Evolutionary conservation across 805 yeast genomes (phyloP).

Genomic region (Wickerhamomyces rabaulensis): DNA sequence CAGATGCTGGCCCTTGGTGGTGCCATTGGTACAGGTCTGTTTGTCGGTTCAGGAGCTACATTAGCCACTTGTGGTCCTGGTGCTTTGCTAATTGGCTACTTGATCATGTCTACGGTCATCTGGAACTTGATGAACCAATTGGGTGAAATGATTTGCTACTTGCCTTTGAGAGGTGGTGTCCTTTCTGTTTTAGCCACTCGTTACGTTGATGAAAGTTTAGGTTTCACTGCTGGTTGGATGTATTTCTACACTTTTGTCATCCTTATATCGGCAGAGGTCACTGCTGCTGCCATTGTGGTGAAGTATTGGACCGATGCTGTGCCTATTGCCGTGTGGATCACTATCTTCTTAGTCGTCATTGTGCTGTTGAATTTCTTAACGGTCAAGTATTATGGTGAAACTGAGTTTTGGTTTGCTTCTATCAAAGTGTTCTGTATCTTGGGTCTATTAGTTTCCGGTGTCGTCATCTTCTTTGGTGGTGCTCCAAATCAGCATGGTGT

Average conservation of each 20-base stretch:
- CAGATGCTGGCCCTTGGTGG: slow-evolving; percentile 85
- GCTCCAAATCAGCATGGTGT: slow-evolving; percentile 49
- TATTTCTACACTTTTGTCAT: slow-evolving; percentile 23
- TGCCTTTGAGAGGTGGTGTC: slow-evolving; percentile 61
- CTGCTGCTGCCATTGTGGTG: slow-evolving; percentile 50
- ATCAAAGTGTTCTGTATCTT: slow-evolving; percentile 60
- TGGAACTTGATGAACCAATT: slow-evolving; percentile 59
- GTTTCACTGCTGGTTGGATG: slow-evolving; percentile 26
- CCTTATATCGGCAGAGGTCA: slow-evolving; percentile 40
- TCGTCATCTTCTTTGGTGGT: slow-evolving; percentile 63
- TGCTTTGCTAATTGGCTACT: slow-evolving; percentile 53
- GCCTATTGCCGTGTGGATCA: slow-evolving; percentile 57
- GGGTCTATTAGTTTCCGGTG: slow-evolving; percentile 53
- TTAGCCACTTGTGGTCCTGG: slow-evolving; percentile 71
- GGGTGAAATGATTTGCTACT: slow-evolving; percentile 63
- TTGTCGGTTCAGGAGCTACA: slow-evolving; percentile 67
- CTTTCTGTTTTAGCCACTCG: slow-evolving; percentile 53
- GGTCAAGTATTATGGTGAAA: slow-evolving; percentile 55
- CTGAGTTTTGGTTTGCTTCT: slow-evolving; percentile 54
- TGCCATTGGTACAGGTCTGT: slow-evolving; percentile 78
- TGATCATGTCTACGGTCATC: slow-evolving; percentile 57
- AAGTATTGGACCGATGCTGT: slow-evolving; percentile 56
- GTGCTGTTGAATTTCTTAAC: slow-evolving; percentile 47
- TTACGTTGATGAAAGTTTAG: slow-evolving; percentile 33
- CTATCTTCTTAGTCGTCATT: slow-evolving; percentile 45